Evolutionary conservation across 2,329 filamentous ascomycete species (phyloP).

Genomic region (Scedosporium dehoogii): DNA sequence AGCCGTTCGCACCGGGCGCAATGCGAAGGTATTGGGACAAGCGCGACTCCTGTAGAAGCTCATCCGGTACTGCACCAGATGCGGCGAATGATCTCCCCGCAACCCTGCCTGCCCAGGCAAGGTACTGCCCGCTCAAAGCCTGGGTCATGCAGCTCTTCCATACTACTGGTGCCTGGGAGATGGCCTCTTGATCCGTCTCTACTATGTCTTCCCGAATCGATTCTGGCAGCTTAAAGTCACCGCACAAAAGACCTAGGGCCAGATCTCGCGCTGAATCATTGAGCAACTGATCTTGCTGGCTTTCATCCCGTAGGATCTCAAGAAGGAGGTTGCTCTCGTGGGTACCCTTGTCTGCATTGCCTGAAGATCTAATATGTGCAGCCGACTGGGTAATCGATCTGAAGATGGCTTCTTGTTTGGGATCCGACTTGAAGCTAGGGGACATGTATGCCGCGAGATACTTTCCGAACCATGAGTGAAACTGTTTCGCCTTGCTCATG

Average conservation of each 20-base stretch:
- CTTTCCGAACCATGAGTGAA: conserved; percentile 68
- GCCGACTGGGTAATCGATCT: conserved; percentile 59
- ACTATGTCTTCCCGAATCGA: conserved; percentile 52
- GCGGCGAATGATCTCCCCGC: conserved; percentile 76
- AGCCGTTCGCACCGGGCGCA: conserved; percentile 39
- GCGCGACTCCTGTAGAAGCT: conserved; percentile 50
- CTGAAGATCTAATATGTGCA: conserved; percentile 53
- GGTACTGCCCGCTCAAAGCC: conserved; percentile 56
- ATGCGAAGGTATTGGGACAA: conserved; percentile 39
- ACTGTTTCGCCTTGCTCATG: conserved; percentile 62
- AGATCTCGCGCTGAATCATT: conserved; percentile 59
- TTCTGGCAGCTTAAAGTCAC: conserved; percentile 54
- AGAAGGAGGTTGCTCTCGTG: conserved; percentile 72
- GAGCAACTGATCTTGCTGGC: conserved; percentile 51
- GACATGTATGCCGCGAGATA: conserved; percentile 58
- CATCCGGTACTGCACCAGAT: conserved; percentile 56
- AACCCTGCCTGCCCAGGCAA: conserved; percentile 76
- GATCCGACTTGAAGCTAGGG: conserved; percentile 34
- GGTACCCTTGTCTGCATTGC: conserved; percentile 58
- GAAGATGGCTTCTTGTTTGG: conserved; percentile 45
- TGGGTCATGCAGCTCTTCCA: conserved; percentile 67
- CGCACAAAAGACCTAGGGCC: conserved; percentile 64
- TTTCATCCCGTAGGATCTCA: conserved; percentile 69
- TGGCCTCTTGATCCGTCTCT: conserved; percentile 53
- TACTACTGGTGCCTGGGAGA: conserved; percentile 53